phyloP scores from a whole-genome alignment of 768 basidiomycete genomes.

The Basidioascus undulatus region DNA sequence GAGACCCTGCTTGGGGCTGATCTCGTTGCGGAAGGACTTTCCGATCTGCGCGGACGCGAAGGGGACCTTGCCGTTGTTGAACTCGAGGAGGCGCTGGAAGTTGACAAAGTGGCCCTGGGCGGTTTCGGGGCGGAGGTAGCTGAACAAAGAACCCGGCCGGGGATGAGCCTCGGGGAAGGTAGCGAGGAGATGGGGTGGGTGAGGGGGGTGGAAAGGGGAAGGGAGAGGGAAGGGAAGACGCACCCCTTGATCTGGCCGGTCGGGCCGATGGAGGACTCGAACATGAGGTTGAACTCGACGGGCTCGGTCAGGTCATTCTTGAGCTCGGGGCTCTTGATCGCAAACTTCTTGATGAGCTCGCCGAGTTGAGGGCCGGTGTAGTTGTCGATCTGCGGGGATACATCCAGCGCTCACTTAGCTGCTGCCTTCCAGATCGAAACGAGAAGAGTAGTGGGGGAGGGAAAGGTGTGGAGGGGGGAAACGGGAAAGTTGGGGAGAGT shows the following conservation, averaged over 20 bases:
- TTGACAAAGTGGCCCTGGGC: slow-evolving; percentile 98
- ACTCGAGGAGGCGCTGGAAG: slow-evolving; percentile 85
- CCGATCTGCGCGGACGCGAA: slow-evolving; percentile 97
- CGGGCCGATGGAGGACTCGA: slow-evolving; percentile 86
- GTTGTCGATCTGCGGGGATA: slow-evolving; percentile 51
- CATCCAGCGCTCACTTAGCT: too few relatives aligned
- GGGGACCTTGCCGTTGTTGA: slow-evolving; percentile 88
- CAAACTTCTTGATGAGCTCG: slow-evolving; percentile 51
- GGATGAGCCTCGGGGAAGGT: background rate
- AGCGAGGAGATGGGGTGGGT: background rate
- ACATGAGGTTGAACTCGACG: slow-evolving; percentile 95
- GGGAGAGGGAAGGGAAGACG: slow-evolving; percentile 10
- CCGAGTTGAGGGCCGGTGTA: slow-evolving; percentile 74
- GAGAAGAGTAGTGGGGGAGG: too few relatives aligned
- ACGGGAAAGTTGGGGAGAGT: slow-evolving; percentile 4
- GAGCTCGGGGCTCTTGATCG: slow-evolving; percentile 72
- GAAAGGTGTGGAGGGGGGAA: too few relatives aligned
- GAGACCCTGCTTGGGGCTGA: slow-evolving; percentile 84
- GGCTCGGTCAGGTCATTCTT: slow-evolving; percentile 82
- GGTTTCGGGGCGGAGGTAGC: slow-evolving; percentile 89
- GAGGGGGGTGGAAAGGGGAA: background rate
- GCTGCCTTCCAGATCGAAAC: too few relatives aligned
- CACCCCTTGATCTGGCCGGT: slow-evolving; percentile 91
- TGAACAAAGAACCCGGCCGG: too few relatives aligned
- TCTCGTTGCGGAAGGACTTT: slow-evolving; percentile 89